Evolutionary conservation across 192 early-diverging fungal species (phyloP).

Genomic region (Linnemannia elongata): DNA sequence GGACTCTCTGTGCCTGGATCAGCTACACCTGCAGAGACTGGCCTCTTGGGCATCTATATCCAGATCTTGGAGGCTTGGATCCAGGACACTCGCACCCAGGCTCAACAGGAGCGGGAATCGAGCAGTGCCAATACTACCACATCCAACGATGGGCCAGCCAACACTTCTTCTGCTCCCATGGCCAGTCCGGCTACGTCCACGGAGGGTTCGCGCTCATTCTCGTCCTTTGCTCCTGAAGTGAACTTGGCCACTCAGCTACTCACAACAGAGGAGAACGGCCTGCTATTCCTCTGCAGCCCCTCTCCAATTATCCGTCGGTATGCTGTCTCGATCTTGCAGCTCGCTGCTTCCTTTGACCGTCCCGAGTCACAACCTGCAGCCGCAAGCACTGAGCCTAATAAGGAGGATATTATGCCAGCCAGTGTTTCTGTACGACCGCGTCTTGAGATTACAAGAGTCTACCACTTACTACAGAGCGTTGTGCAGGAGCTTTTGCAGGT

Average conservation of each 20-base stretch:
- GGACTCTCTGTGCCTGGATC: slow-evolving; percentile 29
- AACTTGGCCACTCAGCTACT: slow-evolving; percentile 66
- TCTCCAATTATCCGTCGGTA: slow-evolving; percentile 68
- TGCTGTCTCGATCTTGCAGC: slow-evolving; percentile 72
- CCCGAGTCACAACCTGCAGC: slow-evolving; percentile 16
- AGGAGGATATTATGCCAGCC: slow-evolving; percentile 31
- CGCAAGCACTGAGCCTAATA: slow-evolving; percentile 19
- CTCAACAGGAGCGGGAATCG: slow-evolving; percentile 36
- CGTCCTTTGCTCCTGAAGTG: slow-evolving; percentile 52
- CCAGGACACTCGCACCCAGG: slow-evolving; percentile 51
- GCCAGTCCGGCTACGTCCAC: slow-evolving; percentile 47
- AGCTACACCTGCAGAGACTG: slow-evolving; percentile 46
- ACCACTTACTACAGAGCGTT: slow-evolving; percentile 45
- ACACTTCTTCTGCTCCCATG: slow-evolving; percentile 12
- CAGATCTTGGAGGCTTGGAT: slow-evolving; percentile 73
- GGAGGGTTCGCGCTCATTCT: slow-evolving; percentile 47
- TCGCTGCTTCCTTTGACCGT: slow-evolving; percentile 66
- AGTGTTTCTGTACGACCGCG: slow-evolving; percentile 37
- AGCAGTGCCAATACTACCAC: neutral
- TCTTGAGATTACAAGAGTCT: slow-evolving; percentile 29
- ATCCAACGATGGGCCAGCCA: neutral
- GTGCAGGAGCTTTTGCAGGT: slow-evolving; percentile 66
- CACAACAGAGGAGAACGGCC: slow-evolving; percentile 80
- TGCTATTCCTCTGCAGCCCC: slow-evolving; percentile 77
- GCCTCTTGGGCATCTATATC: slow-evolving; percentile 75